Base-by-base conservation (phyloP, 2,329 filamentous ascomycete genomes). In the Raffaelea albimanens region DNA sequence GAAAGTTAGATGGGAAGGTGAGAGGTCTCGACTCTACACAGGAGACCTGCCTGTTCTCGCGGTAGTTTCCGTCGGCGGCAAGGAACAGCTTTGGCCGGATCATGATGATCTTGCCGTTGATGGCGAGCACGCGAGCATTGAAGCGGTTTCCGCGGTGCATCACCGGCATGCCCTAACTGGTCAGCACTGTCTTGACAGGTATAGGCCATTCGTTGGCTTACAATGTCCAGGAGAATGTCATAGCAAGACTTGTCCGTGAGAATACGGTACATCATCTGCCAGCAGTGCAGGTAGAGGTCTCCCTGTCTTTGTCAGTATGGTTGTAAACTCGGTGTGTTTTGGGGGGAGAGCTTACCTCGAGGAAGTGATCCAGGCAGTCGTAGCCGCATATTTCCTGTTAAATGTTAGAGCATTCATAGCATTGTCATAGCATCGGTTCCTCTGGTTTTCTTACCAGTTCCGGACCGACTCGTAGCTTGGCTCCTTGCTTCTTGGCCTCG, bases 21-120 rank as follows among this genome's bases (percentile, higher is more conserved):
- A 9, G 9, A 14, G 52, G 34, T 5, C 14, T 38, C 34, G 5
- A 38, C 5, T 38, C 25, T 29, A 13, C 25, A 29, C 25, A 13
- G 25, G 25, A 13, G 7, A 13, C 7, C 13, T 29, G 13, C 38
- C 52, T 43, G 45, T 50, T 72, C 58, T 83, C 79, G 23, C 75
- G 63, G 58, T 77, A 82, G 54, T 80, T 85, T 2, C 83, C 84
- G 61, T 54, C 49, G 33, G 40, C 38, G 4, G 51, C 52, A 10
- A 53, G 46, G 38, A 22, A 81, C 53, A 86, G 70, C 63, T 88
- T 89, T 0, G 84, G 84, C 11, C 85, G 71, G 49, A 93, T 83
- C 50, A 83, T 69, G 18, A 89, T 64, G 19, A 90, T 81, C 63
- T 82, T 79, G 44, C 78, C 74, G 55, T 89, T 76, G 44, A 80